phyloP scores from a whole-genome alignment of 352 stramenopile species.

The Phytophthora uliginosa region DNA sequence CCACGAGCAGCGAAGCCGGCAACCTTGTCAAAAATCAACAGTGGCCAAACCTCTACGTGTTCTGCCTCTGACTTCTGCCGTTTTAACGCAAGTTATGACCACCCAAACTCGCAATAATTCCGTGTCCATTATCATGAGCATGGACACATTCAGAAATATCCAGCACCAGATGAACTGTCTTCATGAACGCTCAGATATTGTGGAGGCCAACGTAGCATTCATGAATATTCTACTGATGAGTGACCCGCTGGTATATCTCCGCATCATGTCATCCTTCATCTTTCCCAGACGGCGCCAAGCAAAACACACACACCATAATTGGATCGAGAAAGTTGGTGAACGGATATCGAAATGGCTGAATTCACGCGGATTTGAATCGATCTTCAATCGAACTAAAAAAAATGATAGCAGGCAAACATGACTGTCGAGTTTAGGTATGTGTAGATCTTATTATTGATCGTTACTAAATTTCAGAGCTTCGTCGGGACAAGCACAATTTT shows the following conservation, averaged over 20 bases:
- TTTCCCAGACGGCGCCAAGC: too few species aligned
- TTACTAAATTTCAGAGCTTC: too few species aligned
- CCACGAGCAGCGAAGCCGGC: background rate
- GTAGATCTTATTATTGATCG: too few species aligned
- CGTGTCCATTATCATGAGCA: background rate
- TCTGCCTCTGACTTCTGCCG: background rate
- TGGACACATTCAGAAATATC: slow-evolving; percentile 23
- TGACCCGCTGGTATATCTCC: slow-evolving; percentile 41
- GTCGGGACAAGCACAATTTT: too few species aligned
- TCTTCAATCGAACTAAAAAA: too few species aligned
- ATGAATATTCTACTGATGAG: slow-evolving; percentile 54
- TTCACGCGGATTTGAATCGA: too few species aligned
- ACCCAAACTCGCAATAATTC: background rate
- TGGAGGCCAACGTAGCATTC: slow-evolving; percentile 42
- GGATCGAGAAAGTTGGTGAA: too few species aligned
- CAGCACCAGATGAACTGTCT: slow-evolving; percentile 40
- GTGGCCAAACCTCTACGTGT: background rate
- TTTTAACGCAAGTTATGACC: background rate
- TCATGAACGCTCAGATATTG: slow-evolving; percentile 16
- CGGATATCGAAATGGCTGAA: too few species aligned
- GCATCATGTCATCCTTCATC: too few species aligned
- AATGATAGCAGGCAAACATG: too few species aligned
- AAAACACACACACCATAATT: too few species aligned
- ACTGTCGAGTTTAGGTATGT: too few species aligned
- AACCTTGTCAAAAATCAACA: background rate